Evolutionary conservation across 1,284 basidiomycete genomes (phyloP), one percentile per base, ranked within the genome.

Genomic region (Melampsora larici-populina): DNA sequence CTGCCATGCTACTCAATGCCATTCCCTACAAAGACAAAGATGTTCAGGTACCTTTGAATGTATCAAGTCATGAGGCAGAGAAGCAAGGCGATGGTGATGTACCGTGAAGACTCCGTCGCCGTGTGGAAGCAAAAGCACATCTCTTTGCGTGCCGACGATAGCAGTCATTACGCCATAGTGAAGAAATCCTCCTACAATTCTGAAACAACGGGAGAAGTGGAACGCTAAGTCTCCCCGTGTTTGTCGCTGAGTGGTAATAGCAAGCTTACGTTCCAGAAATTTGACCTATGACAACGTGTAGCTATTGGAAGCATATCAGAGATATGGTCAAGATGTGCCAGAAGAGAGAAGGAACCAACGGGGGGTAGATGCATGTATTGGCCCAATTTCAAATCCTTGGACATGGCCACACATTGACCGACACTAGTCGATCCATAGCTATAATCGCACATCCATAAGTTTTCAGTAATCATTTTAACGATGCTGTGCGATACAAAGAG

Each of bases 61-160:
- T 33, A n/a, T 29, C 63, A 65, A 21, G 1, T 62, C 43, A 48
- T 46, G 60, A 36, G 26, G 46, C 7, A 64, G 46, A 2, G 0
- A 21, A 11, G 13, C 5, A 29, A 65, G 49, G 13, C 2, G 13
- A 36, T 24, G 36, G 63, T 60, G 21, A 65, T 63, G 36, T 26
- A 75, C 74, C 40, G 74, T 69, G 46, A 69, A 77, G 17, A 70
- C 66, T 31, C 74, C 74, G 43, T 77, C 70, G 11, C 74, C 74
- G 60, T 77, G 40, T 24, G 74, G 74, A 64, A 77, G 66, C 36
- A 77, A 58, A 43, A 77, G 60, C 1, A 70, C 67, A 36, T 77
- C 74, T 69, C 66, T 68, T 24, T 77, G 74, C n/a, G 74, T 70
- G 55, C 48, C 70, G 24, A 77, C 33, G n/a, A 77, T 77, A 4